Base-by-base conservation (phyloP, 108 stramenopile genomes). In the Cyclotella atomus region DNA sequence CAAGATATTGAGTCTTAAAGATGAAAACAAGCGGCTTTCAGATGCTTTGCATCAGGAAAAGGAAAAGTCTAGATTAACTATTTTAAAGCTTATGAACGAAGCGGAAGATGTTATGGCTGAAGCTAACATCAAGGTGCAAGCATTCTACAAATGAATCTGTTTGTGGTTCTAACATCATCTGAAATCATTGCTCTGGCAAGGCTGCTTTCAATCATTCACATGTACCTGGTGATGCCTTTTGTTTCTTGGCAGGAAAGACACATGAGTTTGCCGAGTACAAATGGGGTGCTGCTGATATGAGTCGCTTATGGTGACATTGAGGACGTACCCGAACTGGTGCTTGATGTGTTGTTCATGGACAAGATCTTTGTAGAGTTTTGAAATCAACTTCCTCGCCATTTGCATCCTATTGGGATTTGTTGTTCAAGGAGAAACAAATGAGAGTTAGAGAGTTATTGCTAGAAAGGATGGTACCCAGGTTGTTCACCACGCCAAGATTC, bases 201-300 rank as follows among this genome's bases (percentile, higher is more conserved):
- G 41, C 38, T 65, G 23, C 41, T 54, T 0, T 73, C 72, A 2
- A 73, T 64, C 14, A 19, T 73, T 0, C 72, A 64, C 24, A 43
- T 73, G 30, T 38, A 16, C n/a, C 65, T 29, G 64, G 23, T 53
- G 17, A 65, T 17, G 49, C 63, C 16, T 54, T 66, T 41, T 17
- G 72, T 27, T 74, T 36, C 29, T 25, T 73, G 28, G 46, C 63
- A 0, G 63, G 63, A 2, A 73, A 73, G 41, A 57, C 63, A 43
- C 72, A 73, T 36, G 34, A 62, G 17, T 34, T 72, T 10, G 23
- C 17, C 9, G 12, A 72, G 43, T 72, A 72, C 27, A 16, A 65
- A 16, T 73, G 62, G 62, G 34, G 54, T 36, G 32, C 55, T 19
- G n/a, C 23, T n/a, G 10, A 28, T 24, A 71, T 71, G 70, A 53